A percentile compares a stretch with the other conserved stretches of the same genome.
Evolutionary conservation across 352 stramenopile genomes (phyloP).

Genomic region (Pythium guiyangense): DNA sequence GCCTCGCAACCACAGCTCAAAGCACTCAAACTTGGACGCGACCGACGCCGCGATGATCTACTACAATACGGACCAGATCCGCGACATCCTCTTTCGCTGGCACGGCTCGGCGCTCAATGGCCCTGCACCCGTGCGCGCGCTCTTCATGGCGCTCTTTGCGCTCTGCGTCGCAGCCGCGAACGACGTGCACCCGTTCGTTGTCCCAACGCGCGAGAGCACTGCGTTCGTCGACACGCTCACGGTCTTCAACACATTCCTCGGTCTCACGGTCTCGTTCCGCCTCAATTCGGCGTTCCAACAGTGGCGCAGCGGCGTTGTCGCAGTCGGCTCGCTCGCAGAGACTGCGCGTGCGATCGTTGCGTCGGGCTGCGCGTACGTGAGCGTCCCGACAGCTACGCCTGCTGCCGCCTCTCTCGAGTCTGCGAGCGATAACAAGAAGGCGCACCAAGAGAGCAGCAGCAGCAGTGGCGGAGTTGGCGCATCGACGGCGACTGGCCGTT

Average conservation of each 20-base stretch:
- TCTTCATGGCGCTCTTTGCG: conserved; percentile 68
- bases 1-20: neutral
- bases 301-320: conserved; percentile 67
- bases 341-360: conserved; percentile 63
- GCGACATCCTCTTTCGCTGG: conserved; percentile 55
- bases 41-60: conserved; percentile 56
- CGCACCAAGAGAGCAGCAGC: conserved; percentile 4
- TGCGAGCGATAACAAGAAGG: too few relatives aligned
- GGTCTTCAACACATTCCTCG: conserved; percentile 85
- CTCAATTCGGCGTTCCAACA: conserved; percentile 80
- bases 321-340: conserved; percentile 57
- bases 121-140: conserved; percentile 46
- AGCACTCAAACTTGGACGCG: too few relatives aligned
- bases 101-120: conserved; percentile 77
- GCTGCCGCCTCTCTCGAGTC: neutral
- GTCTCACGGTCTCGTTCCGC: conserved; percentile 73
- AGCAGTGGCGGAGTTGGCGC: conserved; percentile 10
- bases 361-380: conserved; percentile 63
- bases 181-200: conserved; percentile 56
- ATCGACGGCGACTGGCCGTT: conserved; percentile 2
- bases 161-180: conserved; percentile 44
- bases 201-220: conserved; percentile 55
- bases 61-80: conserved; percentile 62
- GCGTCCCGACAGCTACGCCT: conserved; percentile 22
- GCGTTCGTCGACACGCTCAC: conserved; percentile 76